Evolutionary conservation across 129 eudicot genomes (phyloP).

Genomic region (Saposhnikovia divaricata): DNA sequence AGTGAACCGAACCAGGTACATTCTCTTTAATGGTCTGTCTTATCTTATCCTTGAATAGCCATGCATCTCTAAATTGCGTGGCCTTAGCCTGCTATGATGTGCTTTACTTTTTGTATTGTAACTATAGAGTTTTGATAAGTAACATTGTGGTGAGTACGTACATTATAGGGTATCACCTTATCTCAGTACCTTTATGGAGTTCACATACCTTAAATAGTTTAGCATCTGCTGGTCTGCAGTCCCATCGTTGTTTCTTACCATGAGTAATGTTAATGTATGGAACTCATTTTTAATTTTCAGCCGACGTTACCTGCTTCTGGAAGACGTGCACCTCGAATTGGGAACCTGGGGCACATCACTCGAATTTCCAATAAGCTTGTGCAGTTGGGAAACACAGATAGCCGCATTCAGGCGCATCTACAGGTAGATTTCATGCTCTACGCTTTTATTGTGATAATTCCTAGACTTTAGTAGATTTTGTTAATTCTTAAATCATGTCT

Average conservation of each 20-base stretch:
- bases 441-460: background rate
- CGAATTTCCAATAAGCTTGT: conserved; percentile 66
- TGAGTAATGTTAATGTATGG: background rate
- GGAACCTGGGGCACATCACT: conserved; percentile 74
- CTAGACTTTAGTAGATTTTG: background rate
- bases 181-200: background rate
- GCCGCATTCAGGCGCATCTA: conserved; percentile 46
- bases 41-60: background rate
- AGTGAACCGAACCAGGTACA: conserved; percentile 48
- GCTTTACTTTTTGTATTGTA: background rate
- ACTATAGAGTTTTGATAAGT: background rate
- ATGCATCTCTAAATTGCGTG: background rate
- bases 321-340: conserved; percentile 47
- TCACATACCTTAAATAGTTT: conserved; percentile 22
- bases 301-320: conserved; percentile 64
- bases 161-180: background rate
- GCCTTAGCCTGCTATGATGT: background rate
- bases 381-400: conserved; percentile 53
- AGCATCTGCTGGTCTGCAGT: conserved; percentile 40
- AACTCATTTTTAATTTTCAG: conserved; percentile 27
- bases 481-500: background rate
- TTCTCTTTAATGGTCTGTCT: background rate
- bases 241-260: background rate
- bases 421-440: conserved; percentile 29
- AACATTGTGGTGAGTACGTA: background rate